Evolutionary conservation across 768 basidiomycete species (phyloP).

Genomic region (Imleria badia): DNA sequence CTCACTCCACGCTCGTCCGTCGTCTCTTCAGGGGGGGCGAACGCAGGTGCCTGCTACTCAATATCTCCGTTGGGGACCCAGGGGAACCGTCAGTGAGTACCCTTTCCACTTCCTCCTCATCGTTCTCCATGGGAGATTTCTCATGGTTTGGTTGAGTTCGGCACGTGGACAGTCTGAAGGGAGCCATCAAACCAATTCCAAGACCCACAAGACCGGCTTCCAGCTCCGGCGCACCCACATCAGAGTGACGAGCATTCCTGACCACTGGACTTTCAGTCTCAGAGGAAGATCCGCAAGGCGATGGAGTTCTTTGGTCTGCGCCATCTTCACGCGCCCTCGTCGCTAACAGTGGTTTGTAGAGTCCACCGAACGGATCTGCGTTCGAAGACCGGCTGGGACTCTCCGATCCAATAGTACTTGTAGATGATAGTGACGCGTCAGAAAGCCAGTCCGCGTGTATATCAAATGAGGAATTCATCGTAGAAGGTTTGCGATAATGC

Average conservation of each 20-base stretch:
- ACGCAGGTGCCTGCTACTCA: conserved; percentile 22
- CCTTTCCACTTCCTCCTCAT: conserved; percentile 37
- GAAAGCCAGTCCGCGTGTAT: conserved; percentile 31
- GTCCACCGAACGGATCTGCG: conserved; percentile 48
- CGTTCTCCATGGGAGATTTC: conserved; percentile 20
- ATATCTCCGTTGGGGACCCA: conserved; percentile 21
- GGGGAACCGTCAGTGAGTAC: conserved; percentile 25
- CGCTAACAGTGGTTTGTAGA: conserved; percentile 38
- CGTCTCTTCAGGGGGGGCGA: conserved; percentile 53
- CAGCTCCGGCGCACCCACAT: conserved; percentile 26
- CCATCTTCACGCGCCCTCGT: conserved; percentile 9
- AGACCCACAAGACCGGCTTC: conserved; percentile 39
- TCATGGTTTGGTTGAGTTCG: conserved; percentile 26
- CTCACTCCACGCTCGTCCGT: conserved; percentile 35
- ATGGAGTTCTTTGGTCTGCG: conserved; percentile 14
- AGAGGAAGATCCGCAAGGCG: conserved; percentile 24
- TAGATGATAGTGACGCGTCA: conserved; percentile 29
- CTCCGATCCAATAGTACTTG: conserved; percentile 18
- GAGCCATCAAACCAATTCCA: conserved; percentile 47
- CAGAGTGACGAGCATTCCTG: conserved; percentile 26
- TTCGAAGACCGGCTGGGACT: conserved; percentile 30
- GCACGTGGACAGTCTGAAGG: conserved; percentile 49
- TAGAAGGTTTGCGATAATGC: conserved; percentile 28
- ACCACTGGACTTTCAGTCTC: conserved; percentile 54
- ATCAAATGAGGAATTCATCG: conserved; percentile 28